phyloP scores from a whole-genome alignment of 192 early-diverging fungal genomes.

The Physocladia obscura region DNA sequence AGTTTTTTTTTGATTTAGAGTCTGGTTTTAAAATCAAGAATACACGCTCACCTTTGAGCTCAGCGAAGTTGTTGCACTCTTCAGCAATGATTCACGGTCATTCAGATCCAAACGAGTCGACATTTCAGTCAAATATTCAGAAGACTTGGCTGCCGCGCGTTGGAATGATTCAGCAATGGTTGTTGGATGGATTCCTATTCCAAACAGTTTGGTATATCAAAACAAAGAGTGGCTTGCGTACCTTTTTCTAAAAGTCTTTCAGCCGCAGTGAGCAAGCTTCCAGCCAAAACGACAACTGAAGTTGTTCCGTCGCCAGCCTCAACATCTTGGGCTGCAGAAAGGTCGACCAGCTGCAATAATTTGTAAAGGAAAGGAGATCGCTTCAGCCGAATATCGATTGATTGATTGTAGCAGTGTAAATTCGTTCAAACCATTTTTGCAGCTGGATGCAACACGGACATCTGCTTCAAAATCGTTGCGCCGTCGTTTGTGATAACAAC shows the following conservation, averaged over 20 bases:
- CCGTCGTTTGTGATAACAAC: slow-evolving; percentile 98
- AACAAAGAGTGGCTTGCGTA: no score
- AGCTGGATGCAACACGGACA: slow-evolving; percentile 96
- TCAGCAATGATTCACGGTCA: slow-evolving; percentile 89
- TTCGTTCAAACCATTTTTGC: slow-evolving; percentile 99
- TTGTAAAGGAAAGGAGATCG: no score
- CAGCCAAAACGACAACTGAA: slow-evolving; percentile 94
- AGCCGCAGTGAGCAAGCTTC: slow-evolving; percentile 82
- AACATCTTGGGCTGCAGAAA: slow-evolving; percentile 98
- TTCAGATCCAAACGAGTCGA: slow-evolving; percentile 80
- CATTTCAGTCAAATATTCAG: slow-evolving; percentile 89
- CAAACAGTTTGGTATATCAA: background rate
- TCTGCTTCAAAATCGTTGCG: slow-evolving; percentile 97
- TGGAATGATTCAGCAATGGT: slow-evolving; percentile 97
- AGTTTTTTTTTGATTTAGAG: background rate
- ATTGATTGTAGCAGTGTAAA: no score
- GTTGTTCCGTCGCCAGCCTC: slow-evolving; percentile 99
- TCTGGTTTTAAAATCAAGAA: slow-evolving; percentile 3
- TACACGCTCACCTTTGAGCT: slow-evolving; percentile 75
- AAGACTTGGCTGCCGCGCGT: slow-evolving; percentile 79
- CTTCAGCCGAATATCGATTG: background rate
- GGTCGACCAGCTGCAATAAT: slow-evolving; percentile 80
- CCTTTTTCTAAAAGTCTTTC: slow-evolving; percentile 93
- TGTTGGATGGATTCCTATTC: slow-evolving; percentile 90
- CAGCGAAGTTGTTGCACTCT: slow-evolving; percentile 90